These are phyloP conservation scores for Uronychia binucleata DNA, from an alignment of 73 alveolate species.

Conservation along the genomic window DNA sequence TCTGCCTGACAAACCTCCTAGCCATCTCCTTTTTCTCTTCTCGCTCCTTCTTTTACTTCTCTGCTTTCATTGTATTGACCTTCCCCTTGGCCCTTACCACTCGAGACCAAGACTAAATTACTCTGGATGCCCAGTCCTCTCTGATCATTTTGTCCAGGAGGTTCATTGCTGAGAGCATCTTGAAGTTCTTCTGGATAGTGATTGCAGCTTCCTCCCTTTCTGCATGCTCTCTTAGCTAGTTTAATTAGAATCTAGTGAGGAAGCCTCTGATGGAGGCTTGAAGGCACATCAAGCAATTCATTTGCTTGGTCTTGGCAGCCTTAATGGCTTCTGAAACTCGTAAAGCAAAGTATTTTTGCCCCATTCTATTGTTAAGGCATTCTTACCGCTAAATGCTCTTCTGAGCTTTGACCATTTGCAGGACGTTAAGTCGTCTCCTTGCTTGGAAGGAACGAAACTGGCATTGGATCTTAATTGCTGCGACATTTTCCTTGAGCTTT, in stretches of 20 bases:
- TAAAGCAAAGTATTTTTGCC: too few relatives aligned
- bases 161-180: not conserved
- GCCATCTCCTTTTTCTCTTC: slow-evolving; percentile 3
- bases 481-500: not conserved
- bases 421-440: not conserved
- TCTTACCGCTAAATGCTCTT: too few relatives aligned
- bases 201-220: not conserved
- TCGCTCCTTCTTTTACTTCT: not conserved
- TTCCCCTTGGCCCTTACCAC: not conserved
- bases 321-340: too few relatives aligned
- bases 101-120: not conserved
- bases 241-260: too few relatives aligned
- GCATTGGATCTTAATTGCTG: not conserved
- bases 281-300: too few relatives aligned
- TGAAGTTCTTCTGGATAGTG: not conserved
- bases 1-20: not conserved
- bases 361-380: too few relatives aligned
- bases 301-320: too few relatives aligned
- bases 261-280: too few relatives aligned
- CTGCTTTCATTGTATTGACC: not conserved
- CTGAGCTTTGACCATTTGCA: not conserved
- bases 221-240: too few relatives aligned
- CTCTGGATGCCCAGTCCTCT: not conserved
- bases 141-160: not conserved
- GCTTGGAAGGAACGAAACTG: not conserved